phyloP scores from a whole-genome alignment of 805 yeast genomes.

The Yamadazyma ubonensis region DNA sequence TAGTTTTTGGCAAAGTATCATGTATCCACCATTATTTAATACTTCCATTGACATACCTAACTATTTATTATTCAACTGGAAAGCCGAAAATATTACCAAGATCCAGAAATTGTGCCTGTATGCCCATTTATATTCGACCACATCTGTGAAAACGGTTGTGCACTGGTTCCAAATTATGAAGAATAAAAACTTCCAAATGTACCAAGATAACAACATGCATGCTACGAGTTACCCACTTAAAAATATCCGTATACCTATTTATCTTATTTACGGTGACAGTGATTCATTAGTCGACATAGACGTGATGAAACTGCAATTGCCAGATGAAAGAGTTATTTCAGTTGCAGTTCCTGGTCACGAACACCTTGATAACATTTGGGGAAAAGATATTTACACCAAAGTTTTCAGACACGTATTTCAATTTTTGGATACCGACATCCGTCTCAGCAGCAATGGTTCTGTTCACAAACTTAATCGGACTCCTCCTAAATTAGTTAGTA shows the following conservation, averaged over 20 bases:
- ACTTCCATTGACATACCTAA: slow-evolving; percentile 71
- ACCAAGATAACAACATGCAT: slow-evolving; percentile 53
- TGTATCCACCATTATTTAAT: slow-evolving; percentile 75
- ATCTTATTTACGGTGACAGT: slow-evolving; percentile 71
- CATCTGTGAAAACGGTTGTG: slow-evolving; percentile 89
- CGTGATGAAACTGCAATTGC: slow-evolving; percentile 68
- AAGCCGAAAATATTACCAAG: slow-evolving; percentile 62
- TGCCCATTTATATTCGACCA: slow-evolving; percentile 85
- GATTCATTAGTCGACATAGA: slow-evolving; percentile 89
- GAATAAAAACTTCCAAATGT: slow-evolving; percentile 81
- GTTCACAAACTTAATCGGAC: not conserved
- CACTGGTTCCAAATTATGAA: slow-evolving; percentile 94
- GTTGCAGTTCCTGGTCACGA: slow-evolving; percentile 71
- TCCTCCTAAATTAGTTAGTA: not conserved
- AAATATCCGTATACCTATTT: slow-evolving; percentile 59
- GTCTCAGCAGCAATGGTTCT: slow-evolving; percentile 6
- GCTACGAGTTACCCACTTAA: slow-evolving; percentile 41
- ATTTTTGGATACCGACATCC: slow-evolving; percentile 11
- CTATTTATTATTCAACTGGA: slow-evolving; percentile 76
- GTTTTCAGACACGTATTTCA: slow-evolving; percentile 36
- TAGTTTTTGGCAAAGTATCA: slow-evolving; percentile 72
- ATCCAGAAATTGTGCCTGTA: slow-evolving; percentile 78
- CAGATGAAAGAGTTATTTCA: slow-evolving; percentile 47
- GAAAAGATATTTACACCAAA: slow-evolving; percentile 49
- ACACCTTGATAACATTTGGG: slow-evolving; percentile 92